Base-by-base conservation (phyloP, 257 asterid genomes). In the Mitragyna speciosa region DNA sequence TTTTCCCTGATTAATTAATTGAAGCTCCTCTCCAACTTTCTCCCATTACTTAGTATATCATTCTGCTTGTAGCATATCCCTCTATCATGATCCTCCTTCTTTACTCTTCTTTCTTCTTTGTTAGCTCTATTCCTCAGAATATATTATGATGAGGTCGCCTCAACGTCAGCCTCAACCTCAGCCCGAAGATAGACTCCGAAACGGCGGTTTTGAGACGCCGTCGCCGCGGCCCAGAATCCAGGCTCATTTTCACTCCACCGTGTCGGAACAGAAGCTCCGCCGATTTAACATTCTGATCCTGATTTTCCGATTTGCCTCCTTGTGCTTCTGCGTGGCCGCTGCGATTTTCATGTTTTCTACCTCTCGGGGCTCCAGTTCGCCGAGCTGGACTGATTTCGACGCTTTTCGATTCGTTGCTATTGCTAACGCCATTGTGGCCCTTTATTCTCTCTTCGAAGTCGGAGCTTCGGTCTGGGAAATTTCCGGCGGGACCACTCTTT, bases 391-490 rank as follows among this genome's bases (percentile, higher is more conserved):
- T 24, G 86, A 88, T 43, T 88, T 82, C 76, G 83, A 86, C 12
- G 85, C 91, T 15, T 88, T 84, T 73, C 80, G 86, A 76, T 88
- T 84, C 74, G 87, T 88, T 41, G 88, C 86, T 6, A 83, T 86
- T 41, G 90, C 88, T 22, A 87, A 85, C 82, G 83, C 85, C 79
- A 83, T 88, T 45, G 88, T 86, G 28, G 88, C 83, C 2, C 41
- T 86, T 12, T 88, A 88, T 79, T 88, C 91, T 31, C 85, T 88
- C 59, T 84, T 88, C 69, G 88, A 86, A 77, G 83, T 86, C 51
- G 91, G 87, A 15, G 88, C 88, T 75, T 81, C 91, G 12, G 84
- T 83, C 16, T 86, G 89, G 91, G 91, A 86, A 71, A 86, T 88
- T 41, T 80, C 84, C 28, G 78, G 88, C 30, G 86, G 81, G 65